Evolutionary conservation across 2,329 filamentous ascomycete species (phyloP).

Genomic region (Xylaria sp.): DNA sequence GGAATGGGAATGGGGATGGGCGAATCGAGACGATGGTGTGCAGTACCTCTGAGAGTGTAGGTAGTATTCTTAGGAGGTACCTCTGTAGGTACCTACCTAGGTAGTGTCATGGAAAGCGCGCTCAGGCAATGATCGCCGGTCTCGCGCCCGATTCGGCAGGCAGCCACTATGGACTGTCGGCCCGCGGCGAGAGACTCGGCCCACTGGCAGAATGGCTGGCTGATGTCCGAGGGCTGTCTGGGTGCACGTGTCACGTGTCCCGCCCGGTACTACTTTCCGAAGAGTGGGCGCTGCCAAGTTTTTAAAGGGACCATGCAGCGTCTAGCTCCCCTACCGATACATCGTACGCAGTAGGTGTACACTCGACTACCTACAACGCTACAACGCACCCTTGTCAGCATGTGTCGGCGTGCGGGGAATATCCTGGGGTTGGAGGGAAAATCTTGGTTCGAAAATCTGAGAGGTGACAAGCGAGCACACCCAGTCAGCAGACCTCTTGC

Average conservation of each 20-base stretch:
- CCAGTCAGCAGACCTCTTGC: slow-evolving; percentile 5
- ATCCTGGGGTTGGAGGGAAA: slow-evolving; percentile 19
- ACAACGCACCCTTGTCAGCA: slow-evolving; percentile 16
- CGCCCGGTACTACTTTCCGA: slow-evolving; percentile 45
- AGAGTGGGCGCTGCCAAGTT: slow-evolving; percentile 7
- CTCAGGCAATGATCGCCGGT: slow-evolving; percentile 29
- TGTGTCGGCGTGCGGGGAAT: slow-evolving; percentile 41
- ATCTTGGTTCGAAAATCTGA: slow-evolving; percentile 23
- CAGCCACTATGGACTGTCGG: slow-evolving; percentile 52
- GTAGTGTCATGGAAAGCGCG: neutral
- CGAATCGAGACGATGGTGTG: neutral
- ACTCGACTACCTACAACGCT: neutral
- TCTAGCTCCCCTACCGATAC: neutral
- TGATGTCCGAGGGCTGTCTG: neutral
- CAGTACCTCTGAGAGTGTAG: too few relatives aligned
- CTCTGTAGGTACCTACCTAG: too few relatives aligned
- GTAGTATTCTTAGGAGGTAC: too few relatives aligned
- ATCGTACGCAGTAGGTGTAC: neutral
- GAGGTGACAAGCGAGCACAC: slow-evolving; percentile 24
- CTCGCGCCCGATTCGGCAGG: slow-evolving; percentile 30
- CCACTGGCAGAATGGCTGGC: slow-evolving; percentile 19
- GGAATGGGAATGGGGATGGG: slow-evolving; percentile 41
- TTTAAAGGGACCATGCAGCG: slow-evolving; percentile 34
- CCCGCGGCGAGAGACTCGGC: slow-evolving; percentile 43
- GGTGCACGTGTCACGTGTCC: slow-evolving; percentile 31